Conservation (phyloP, 106 monocot species). For the Allium sativum region DNA sequence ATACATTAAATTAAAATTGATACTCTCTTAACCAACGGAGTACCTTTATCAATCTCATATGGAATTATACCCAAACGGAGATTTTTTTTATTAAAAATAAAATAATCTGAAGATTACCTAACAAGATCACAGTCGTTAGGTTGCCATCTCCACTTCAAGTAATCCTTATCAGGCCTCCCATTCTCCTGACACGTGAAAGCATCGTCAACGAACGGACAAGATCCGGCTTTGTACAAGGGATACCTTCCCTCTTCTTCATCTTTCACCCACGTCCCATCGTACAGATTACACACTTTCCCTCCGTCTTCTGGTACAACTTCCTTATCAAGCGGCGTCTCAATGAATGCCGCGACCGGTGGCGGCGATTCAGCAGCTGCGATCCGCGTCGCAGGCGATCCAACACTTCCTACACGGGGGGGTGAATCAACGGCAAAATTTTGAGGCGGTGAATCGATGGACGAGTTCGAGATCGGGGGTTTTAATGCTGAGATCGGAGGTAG, state of each 20-base stretch:
- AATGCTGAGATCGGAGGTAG: neutral
- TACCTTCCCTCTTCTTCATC: constrained; percentile 37
- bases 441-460: too few species aligned
- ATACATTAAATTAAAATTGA: too few species aligned
- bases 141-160: constrained; percentile 80
- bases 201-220: constrained; percentile 81
- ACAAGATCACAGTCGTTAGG: constrained; percentile 63
- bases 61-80: too few species aligned
- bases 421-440: too few species aligned
- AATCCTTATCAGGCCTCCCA: constrained; percentile 56
- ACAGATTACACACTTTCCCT: constrained; percentile 38
- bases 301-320: neutral
- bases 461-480: neutral
- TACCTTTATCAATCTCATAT: too few species aligned
- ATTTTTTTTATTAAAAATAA: too few species aligned
- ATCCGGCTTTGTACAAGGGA: constrained; percentile 51
- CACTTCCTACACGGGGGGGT: too few species aligned
- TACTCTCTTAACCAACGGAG: too few species aligned
- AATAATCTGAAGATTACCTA: constrained; percentile 27
- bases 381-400: neutral
- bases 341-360: neutral
- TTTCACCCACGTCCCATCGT: constrained; percentile 58
- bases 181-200: constrained; percentile 67
- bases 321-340: neutral
- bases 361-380: neutral